A percentile compares a stretch with the other conserved stretches of the same genome.
phyloP scores from a whole-genome alignment of 2,329 filamentous ascomycete species.

The Alternaria viburni region DNA sequence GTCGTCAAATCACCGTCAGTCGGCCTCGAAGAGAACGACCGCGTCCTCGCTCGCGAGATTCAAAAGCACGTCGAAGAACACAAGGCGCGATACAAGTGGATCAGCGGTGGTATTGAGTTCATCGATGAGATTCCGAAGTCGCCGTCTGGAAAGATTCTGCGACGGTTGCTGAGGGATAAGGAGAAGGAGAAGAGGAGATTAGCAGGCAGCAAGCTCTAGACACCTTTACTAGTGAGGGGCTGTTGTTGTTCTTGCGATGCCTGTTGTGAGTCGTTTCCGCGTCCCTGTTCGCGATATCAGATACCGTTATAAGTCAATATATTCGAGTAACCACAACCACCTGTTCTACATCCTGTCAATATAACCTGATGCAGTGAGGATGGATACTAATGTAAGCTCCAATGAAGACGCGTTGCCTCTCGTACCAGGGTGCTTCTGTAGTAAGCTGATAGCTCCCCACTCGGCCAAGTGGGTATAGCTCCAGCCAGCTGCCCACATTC shows the following conservation, averaged over 20 bases:
- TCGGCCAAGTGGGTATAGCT: not conserved
- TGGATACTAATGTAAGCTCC: not conserved
- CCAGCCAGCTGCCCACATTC: not conserved
- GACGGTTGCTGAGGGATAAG: constrained; percentile 71
- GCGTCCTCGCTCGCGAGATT: constrained; percentile 57
- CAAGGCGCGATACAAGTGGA: constrained; percentile 68
- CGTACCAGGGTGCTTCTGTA: not conserved
- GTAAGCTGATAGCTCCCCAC: not conserved
- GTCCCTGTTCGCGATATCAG: not conserved
- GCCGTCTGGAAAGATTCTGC: constrained; percentile 67
- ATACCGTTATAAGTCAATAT: not conserved
- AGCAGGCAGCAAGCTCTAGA: constrained; percentile 71
- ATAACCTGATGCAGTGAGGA: not conserved
- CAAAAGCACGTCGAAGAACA: constrained; percentile 65
- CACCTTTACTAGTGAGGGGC: not conserved
- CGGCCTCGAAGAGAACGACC: constrained; percentile 60
- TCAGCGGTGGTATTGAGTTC: constrained; percentile 64
- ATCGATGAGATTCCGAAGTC: constrained; percentile 63
- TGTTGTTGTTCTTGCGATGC: not conserved
- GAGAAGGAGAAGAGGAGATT: constrained; percentile 72
- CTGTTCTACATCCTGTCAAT: not conserved
- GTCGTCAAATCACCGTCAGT: constrained; percentile 64
- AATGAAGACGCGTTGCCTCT: not conserved
- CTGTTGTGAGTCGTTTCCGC: not conserved
- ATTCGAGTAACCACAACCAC: not conserved